Evolutionary conservation across 2,329 filamentous ascomycete genomes (phyloP).

Genomic region (Cryoendolithus antarcticus): DNA sequence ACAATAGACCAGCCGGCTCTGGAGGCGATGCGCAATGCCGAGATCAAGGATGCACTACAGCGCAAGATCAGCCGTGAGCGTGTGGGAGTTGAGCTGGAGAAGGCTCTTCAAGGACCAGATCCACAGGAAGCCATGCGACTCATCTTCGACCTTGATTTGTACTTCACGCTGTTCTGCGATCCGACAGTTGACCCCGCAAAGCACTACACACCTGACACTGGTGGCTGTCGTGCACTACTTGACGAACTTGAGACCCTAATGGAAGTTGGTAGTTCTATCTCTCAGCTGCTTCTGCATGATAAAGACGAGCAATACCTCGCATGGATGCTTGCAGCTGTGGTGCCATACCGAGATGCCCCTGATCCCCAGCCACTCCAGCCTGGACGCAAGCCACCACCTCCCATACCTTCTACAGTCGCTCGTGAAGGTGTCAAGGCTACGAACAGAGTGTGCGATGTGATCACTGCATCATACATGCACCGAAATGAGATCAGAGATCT

Average conservation of each 20-base stretch:
- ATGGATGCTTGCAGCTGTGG: conserved; percentile 64
- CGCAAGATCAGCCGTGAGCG: conserved; percentile 87
- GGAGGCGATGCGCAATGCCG: conserved; percentile 60
- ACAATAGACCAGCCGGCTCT: conserved; percentile 59
- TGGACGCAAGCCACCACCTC: conserved; percentile 41
- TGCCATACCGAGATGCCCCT: conserved; percentile 55
- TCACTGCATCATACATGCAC: conserved; percentile 53
- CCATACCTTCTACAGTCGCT: conserved; percentile 51
- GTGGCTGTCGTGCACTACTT: conserved; percentile 53
- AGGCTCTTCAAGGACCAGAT: conserved; percentile 70
- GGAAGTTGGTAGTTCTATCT: conserved; percentile 19
- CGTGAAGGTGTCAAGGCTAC: conserved; percentile 68
- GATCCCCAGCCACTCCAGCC: conserved; percentile 25
- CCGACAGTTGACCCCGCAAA: conserved; percentile 37
- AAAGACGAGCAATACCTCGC: conserved; percentile 56
- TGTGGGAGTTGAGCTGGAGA: conserved; percentile 75
- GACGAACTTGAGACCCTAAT: conserved; percentile 45
- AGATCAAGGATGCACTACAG: conserved; percentile 67
- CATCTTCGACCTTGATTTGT: conserved; percentile 55
- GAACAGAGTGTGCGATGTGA: conserved; percentile 60
- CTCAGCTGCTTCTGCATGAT: conserved; percentile 41
- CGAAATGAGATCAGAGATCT: conserved; percentile 49
- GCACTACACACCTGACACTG: conserved; percentile 44
- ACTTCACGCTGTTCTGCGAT: conserved; percentile 62
- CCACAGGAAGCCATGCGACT: conserved; percentile 51